phyloP scores from a whole-genome alignment of 1,139 yeast species.

The Arxiozyma telluris region DNA sequence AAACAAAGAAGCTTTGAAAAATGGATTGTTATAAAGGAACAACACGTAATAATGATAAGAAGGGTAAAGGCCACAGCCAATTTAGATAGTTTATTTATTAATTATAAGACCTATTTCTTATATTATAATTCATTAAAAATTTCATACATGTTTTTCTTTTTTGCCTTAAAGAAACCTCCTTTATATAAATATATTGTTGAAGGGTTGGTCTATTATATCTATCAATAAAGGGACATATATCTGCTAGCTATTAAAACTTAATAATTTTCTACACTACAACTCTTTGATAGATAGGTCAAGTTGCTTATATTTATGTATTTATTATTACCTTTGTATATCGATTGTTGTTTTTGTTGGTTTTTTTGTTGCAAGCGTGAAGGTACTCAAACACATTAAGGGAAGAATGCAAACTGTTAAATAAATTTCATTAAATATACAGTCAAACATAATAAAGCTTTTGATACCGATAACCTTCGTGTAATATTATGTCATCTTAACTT shows the following conservation, averaged over 20 bases:
- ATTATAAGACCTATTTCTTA: too few species aligned
- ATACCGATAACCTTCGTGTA: background rate
- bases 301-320: too few species aligned
- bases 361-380: background rate
- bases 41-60: background rate
- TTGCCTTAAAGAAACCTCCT: background rate
- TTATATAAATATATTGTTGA: background rate
- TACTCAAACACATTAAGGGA: background rate
- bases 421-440: background rate
- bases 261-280: background rate
- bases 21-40: slow-evolving; percentile 16
- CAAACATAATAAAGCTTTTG: background rate
- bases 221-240: background rate
- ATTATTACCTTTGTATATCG: background rate
- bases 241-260: too few species aligned
- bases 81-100: too few species aligned
- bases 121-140: background rate
- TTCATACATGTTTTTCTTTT: too few species aligned
- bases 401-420: background rate
- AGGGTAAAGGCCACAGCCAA: background rate
- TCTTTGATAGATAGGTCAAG: background rate
- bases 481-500: background rate
- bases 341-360: background rate
- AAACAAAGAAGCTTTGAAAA: slow-evolving; percentile 54
- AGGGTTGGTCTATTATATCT: background rate